Percentiles rank a stretch among this genome's conserved stretches.
Conservation (phyloP, 108 stramenopile genomes). For the Nitzschia sp. region DNA sequence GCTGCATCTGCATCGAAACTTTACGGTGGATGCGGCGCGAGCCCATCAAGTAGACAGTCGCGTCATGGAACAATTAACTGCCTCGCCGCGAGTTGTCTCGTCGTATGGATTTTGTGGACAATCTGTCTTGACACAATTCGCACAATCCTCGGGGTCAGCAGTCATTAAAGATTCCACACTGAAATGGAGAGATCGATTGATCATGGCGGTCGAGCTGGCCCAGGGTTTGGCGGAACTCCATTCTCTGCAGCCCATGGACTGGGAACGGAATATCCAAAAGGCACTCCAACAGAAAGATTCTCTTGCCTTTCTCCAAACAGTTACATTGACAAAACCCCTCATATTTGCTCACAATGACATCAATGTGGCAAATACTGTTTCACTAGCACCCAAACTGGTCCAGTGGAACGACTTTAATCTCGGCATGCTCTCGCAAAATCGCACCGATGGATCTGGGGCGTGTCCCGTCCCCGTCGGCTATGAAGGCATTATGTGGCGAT, state of each 20-base stretch:
- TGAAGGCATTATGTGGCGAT: slow-evolving; percentile 42
- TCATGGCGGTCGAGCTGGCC: slow-evolving; percentile 59
- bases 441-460: neutral
- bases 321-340: neutral
- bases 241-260: slow-evolving; percentile 34
- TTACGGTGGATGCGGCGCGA: slow-evolving; percentile 63
- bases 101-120: slow-evolving; percentile 72
- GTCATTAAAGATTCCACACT: slow-evolving; percentile 33
- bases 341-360: slow-evolving; percentile 50
- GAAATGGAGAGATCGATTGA: slow-evolving; percentile 35
- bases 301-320: neutral
- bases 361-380: slow-evolving; percentile 54
- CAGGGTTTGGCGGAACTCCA: slow-evolving; percentile 65
- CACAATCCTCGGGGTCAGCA: slow-evolving; percentile 18
- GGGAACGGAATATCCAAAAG: neutral
- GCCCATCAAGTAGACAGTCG: slow-evolving; percentile 61
- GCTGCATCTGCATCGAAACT: slow-evolving; percentile 58
- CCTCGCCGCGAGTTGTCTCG: slow-evolving; percentile 50
- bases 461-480: slow-evolving; percentile 50
- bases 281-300: neutral
- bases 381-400: slow-evolving; percentile 15
- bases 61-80: slow-evolving; percentile 71
- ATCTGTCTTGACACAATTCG: slow-evolving; percentile 57
- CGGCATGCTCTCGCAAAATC: slow-evolving; percentile 39
- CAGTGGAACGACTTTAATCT: slow-evolving; percentile 77